Base-by-base conservation (phyloP, 2,329 filamentous ascomycete species). In the Meredithiella fracta region DNA sequence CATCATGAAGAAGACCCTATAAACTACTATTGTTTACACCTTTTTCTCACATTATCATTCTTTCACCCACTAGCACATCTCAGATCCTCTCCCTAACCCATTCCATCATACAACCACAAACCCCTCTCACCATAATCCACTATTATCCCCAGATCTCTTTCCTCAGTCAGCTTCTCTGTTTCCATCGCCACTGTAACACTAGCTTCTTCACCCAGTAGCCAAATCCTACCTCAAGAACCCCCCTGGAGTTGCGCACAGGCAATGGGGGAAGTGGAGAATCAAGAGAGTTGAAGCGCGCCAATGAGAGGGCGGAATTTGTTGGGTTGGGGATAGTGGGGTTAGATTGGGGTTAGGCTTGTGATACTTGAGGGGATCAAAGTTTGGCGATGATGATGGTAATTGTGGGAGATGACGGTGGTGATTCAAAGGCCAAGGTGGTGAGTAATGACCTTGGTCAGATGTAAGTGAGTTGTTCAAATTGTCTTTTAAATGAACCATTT, bases 51-150 rank as follows among this genome's bases (percentile, higher is more conserved):
- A 42, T 42, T 15, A 20, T 42, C 38, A 7, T 11, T 11, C 29
- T 11, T n/a, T 42, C 38, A 15, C 38, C 38, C 17, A 34, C 5
- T 34, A 5, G 11, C 29, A 34, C 5, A 34, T n/a, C n/a, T n/a
- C n/a, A n/a, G 8, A n/a, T 47, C n/a, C 42, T 47, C n/a, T 17
- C n/a, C 42, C 42, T 23, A 6, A 7, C 20, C 20, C n/a, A 7
- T 47, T 47, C 42, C 22, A 50, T 50, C 47, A 50, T 29, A 50
- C 47, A 20, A 50, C 47, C 22, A 50, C 47, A 50, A 50, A 29
- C 25, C 20, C 14, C 25, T 25, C 47, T 25, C 25, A 15, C 25
- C 47, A 50, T 50, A 23, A 50, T 22, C 22, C 47, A 50, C 38
- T n/a, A 42, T 42, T n/a, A 6, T 15, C 38, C 17, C 38, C 38